Evolutionary conservation across 495 filamentous ascomycete genomes (phyloP).

Genomic region (Penicillium simplicissimum): DNA sequence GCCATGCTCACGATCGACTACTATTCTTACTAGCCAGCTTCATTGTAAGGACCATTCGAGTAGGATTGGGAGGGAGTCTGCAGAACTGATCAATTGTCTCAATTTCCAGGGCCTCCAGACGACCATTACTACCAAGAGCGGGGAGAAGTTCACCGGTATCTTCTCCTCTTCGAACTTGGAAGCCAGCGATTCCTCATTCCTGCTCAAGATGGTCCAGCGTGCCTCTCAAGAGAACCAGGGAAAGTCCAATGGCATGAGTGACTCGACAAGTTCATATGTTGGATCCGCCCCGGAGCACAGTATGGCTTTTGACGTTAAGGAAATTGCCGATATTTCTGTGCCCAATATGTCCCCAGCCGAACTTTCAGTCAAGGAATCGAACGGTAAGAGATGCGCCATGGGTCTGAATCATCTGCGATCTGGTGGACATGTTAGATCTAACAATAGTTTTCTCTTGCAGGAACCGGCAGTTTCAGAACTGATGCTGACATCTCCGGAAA

Average conservation of each 20-base stretch:
- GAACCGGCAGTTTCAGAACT: slow-evolving; percentile 65
- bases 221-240: slow-evolving; percentile 48
- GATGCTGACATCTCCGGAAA: slow-evolving; percentile 85
- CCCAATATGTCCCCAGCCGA: slow-evolving; percentile 54
- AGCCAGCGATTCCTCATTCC: slow-evolving; percentile 59
- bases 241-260: slow-evolving; percentile 58
- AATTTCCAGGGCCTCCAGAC: slow-evolving; percentile 62
- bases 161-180: slow-evolving; percentile 63
- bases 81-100: slow-evolving; percentile 18
- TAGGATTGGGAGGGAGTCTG: slow-evolving; percentile 5
- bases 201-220: slow-evolving; percentile 82
- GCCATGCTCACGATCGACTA: slow-evolving; percentile 65
- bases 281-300: slow-evolving; percentile 63
- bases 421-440: neutral
- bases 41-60: slow-evolving; percentile 52
- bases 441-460: neutral
- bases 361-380: slow-evolving; percentile 56
- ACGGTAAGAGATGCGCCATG: slow-evolving; percentile 59
- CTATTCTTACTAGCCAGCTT: slow-evolving; percentile 63
- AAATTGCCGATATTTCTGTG: slow-evolving; percentile 67
- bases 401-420: neutral
- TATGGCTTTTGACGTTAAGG: slow-evolving; percentile 80
- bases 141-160: slow-evolving; percentile 73
- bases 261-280: slow-evolving; percentile 53
- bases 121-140: slow-evolving; percentile 66